A percentile compares a stretch with the other conserved stretches of the same genome.
Conservation (phyloP, 2,329 filamentous ascomycete species). For the Paraconiothyrium sp. region DNA sequence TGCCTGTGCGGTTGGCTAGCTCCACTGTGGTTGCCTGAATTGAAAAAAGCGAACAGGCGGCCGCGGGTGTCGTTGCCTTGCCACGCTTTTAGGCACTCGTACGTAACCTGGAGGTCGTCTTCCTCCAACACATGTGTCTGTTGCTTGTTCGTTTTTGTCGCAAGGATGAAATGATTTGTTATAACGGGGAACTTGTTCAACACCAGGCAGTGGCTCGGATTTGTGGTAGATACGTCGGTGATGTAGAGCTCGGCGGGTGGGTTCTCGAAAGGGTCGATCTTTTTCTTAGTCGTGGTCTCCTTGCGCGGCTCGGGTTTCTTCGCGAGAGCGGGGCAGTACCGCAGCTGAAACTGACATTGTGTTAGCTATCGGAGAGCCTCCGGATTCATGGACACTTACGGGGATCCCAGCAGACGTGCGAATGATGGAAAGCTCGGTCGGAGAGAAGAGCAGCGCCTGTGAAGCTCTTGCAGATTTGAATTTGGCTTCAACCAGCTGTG, state of each 20-base stretch:
- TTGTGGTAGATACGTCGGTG: conserved; percentile 56
- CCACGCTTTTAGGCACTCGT: conserved; percentile 70
- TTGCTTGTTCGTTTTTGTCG: conserved; percentile 69
- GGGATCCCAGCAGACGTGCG: conserved; percentile 49
- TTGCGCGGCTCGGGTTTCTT: conserved; percentile 68
- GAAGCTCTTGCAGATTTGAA: conserved; percentile 48
- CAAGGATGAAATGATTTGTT: conserved; percentile 75
- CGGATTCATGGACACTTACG: conserved; percentile 35
- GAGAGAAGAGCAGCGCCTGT: conserved; percentile 50
- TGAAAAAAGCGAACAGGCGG: conserved; percentile 74
- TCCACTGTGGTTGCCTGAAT: conserved; percentile 73
- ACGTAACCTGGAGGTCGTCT: conserved; percentile 68
- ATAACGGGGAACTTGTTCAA: conserved; percentile 81
- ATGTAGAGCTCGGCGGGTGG: conserved; percentile 65
- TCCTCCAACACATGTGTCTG: conserved; percentile 71
- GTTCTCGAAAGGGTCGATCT: conserved; percentile 70
- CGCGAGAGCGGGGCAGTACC: conserved; percentile 74
- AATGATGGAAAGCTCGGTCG: conserved; percentile 51
- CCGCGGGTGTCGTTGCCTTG: conserved; percentile 37
- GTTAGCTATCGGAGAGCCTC: conserved; percentile 24
- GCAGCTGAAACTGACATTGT: conserved; percentile 72
- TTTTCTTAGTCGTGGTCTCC: conserved; percentile 34
- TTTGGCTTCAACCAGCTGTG: conserved; percentile 49
- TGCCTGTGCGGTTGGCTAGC: conserved; percentile 78
- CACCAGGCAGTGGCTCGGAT: conserved; percentile 68